Evolutionary conservation across 2,329 filamentous ascomycete genomes (phyloP), one percentile per base, ranked within the genome.

Genomic region (Hypoxylon rubiginosum): DNA sequence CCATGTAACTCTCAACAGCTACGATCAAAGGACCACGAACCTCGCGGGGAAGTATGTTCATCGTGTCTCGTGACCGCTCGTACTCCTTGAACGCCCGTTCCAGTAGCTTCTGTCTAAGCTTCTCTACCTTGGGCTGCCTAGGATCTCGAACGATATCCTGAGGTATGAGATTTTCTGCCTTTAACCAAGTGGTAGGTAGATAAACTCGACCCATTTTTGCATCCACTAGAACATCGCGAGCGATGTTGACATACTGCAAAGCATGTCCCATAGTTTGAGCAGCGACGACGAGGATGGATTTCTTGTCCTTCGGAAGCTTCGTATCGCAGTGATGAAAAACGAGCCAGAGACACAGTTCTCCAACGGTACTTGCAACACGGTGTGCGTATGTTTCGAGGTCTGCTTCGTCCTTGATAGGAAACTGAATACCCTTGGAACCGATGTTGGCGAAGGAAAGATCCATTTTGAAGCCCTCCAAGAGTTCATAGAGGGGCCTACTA

Each of bases 241-340:
- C 89, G 66, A 94, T 92, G 73, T 93, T 94, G 72, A 92, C 87
- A 71, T 91, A 92, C 73, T 94, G 91, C n/a, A 93, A 79, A 1
- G 91, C 91, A 34, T 91, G 84, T 0, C 91, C 91, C 91, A 93
- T 93, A 28, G 83, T 81, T 19, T 83, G 82, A 0, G 90, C 90
- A 0, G 89, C 85, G 15, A 80, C 73, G 13, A 90, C 79, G 5
- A 92, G 81, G 2, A 79, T 73, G 13, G 80, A 74, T 45, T 77
- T 68, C 28, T 82, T 78, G 50, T 76, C 65, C 4, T 68, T 53
- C 11, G 73, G 62, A 50, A 79, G 58, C 39, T 68, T 28, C 64
- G 76, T 66, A 51, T 80, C 34, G 71, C 79, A 83, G 71, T 92
- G 87, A 64, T 86, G 79, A 70, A 91, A 88, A 11, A 91, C 89